A percentile compares a stretch with the other conserved stretches of the same genome.
Evolutionary conservation across 2,329 filamentous ascomycete genomes (phyloP).

Genomic region (Verruconis gallopava): DNA sequence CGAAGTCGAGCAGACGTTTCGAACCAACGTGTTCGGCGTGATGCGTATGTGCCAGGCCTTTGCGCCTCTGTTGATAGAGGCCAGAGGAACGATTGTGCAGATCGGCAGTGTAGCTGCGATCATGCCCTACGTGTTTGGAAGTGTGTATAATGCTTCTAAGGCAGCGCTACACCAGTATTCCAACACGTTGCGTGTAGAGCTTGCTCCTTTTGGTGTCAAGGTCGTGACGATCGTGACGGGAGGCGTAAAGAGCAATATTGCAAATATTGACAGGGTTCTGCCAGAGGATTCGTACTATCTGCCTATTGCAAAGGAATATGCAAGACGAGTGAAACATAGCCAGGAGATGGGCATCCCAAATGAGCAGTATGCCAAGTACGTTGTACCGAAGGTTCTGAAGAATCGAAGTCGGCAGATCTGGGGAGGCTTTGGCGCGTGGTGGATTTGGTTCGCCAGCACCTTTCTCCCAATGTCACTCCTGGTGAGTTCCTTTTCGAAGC

Average conservation of each 20-base stretch:
- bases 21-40: constrained; percentile 44
- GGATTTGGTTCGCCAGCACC: constrained; percentile 35
- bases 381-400: constrained; percentile 40
- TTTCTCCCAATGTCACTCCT: constrained; percentile 33
- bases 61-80: constrained; percentile 37
- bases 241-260: constrained; percentile 46
- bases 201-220: constrained; percentile 37
- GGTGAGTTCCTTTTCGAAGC: constrained; percentile 15
- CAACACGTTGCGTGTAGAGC: constrained; percentile 44
- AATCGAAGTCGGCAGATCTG: constrained; percentile 32
- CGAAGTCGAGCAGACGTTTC: constrained; percentile 35
- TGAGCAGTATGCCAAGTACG: constrained; percentile 40
- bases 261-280: constrained; percentile 37
- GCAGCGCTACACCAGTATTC: constrained; percentile 46
- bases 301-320: constrained; percentile 39
- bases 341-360: constrained; percentile 41
- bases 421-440: constrained; percentile 39
- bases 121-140: constrained; percentile 18
- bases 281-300: constrained; percentile 37
- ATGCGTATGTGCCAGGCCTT: constrained; percentile 46
- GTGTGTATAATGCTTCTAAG: constrained; percentile 45
- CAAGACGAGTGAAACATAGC: constrained; percentile 38
- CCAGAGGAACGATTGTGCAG: constrained; percentile 32
- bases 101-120: constrained; percentile 33
- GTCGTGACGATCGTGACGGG: constrained; percentile 42